These are phyloP conservation scores for Aotearoamyces nothofagi DNA, from an alignment of 2,329 filamentous ascomycete genomes.

Conservation along the genomic window DNA sequence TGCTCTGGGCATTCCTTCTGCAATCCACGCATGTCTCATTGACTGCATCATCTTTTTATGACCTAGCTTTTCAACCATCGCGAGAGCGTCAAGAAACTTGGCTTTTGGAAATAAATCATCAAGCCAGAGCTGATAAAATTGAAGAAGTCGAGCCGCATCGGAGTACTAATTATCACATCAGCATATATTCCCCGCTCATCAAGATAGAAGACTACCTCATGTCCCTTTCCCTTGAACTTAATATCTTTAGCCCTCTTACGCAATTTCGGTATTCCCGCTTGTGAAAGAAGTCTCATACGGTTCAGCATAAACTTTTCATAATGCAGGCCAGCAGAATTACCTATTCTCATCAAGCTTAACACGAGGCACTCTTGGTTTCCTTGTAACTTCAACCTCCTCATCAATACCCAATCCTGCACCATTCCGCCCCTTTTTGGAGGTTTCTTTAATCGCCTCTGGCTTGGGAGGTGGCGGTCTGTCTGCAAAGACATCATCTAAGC, in stretches of 20 bases:
- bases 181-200: not conserved
- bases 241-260: conserved; percentile 55
- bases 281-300: conserved; percentile 54
- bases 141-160: conserved; percentile 67
- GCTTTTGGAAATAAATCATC: conserved; percentile 92
- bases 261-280: conserved; percentile 70
- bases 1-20: conserved; percentile 48
- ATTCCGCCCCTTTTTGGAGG: conserved; percentile 25
- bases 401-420: conserved; percentile 59
- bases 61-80: conserved; percentile 85
- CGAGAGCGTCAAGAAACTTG: conserved; percentile 77
- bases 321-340: conserved; percentile 22
- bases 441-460: conserved; percentile 23
- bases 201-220: conserved; percentile 45
- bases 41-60: conserved; percentile 67
- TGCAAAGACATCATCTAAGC: conserved; percentile 18
- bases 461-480: conserved; percentile 23
- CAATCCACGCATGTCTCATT: conserved; percentile 70
- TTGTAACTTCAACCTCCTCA: conserved; percentile 61
- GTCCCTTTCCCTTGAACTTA: conserved; percentile 81
- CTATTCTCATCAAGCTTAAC: conserved; percentile 78
- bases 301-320: conserved; percentile 1
- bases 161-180: conserved; percentile 44
- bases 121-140: conserved; percentile 92
- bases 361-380: conserved; percentile 59